A percentile compares a stretch with the other conserved stretches of the same genome.
Evolutionary conservation across 257 asterid genomes (phyloP).

Genomic region (Echites panduratus): DNA sequence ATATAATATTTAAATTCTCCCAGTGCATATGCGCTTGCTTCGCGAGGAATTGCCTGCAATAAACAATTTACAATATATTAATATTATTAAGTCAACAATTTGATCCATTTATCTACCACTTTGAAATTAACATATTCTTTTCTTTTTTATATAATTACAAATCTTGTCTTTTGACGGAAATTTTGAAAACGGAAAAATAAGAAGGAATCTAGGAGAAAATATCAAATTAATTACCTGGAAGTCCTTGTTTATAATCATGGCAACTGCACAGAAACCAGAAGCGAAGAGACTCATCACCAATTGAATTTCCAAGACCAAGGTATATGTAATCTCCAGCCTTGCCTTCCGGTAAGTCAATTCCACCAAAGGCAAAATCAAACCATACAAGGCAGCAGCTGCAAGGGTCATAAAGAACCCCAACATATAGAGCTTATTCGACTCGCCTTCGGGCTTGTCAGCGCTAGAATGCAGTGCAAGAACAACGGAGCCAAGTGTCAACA

Average conservation of each 20-base stretch:
- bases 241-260: too few relatives aligned
- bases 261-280: too few relatives aligned
- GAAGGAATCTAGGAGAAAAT: too few relatives aligned
- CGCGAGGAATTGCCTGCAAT: constrained; percentile 16
- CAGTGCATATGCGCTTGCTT: constrained; percentile 12
- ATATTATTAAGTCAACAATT: background rate
- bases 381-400: constrained; percentile 21
- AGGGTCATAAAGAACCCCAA: constrained; percentile 21
- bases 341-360: constrained; percentile 21
- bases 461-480: constrained; percentile 18
- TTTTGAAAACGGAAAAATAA: too few relatives aligned
- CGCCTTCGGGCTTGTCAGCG: constrained; percentile 19
- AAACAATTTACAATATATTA: background rate
- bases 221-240: too few relatives aligned
- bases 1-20: constrained; percentile 24
- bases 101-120: too few relatives aligned
- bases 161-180: too few relatives aligned
- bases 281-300: constrained; percentile 6
- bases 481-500: constrained; percentile 17
- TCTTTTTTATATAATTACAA: too few relatives aligned
- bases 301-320: constrained; percentile 22
- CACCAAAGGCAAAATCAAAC: constrained; percentile 22
- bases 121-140: too few relatives aligned
- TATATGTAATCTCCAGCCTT: constrained; percentile 15
- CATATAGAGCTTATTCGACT: constrained; percentile 14